Base-by-base conservation (phyloP, 805 yeast genomes). In the Ogataea siamensis region DNA sequence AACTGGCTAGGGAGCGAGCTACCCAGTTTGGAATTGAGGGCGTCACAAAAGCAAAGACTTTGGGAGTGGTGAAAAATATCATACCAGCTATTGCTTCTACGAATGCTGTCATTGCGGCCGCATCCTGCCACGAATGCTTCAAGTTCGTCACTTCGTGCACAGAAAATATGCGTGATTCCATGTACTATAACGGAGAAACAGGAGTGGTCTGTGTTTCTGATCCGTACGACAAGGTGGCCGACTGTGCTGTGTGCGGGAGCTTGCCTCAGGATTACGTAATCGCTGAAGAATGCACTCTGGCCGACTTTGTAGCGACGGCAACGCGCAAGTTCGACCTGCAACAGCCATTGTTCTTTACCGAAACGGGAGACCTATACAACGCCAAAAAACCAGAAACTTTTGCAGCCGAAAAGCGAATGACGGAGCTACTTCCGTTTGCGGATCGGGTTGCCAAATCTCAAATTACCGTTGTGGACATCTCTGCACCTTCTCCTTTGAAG, bases 41-140 rank as follows among this genome's bases (percentile, higher is more conserved):
- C 0, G 86, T 91, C 8, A 83, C 91, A 0, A 71, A 75, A 42
- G 64, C 72, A 33, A 72, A 85, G 26, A 80, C 93, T 0, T 70
- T 86, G 36, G 98, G 98, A 0, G 94, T 91, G 22, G 86, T 87
- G 36, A 91, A 91, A 58, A 83, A 83, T 53, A 89, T 91, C 43
- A 83, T 91, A 7, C 99, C 99, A 0, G 89, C 96, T 2, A 85
- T 89, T 37, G 96, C 96, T 1, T 82, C 95, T 2, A 89, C 97
- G 0, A 91, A 93, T 58, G 95, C 98, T 2, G 73, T 91, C 15
- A 76, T 91, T 21, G 96, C 97, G 0, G 94, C 93, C 0, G 72
- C 87, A 5, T 85, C 95, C 57, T 83, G 93, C 55, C 84, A 83
- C 46, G 96, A 88, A 58, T 86, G 83, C 2, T 76, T 87, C 60